Evolutionary conservation across 2,329 filamentous ascomycete species (phyloP).

Genomic region (Paracoccidioides lutzii): DNA sequence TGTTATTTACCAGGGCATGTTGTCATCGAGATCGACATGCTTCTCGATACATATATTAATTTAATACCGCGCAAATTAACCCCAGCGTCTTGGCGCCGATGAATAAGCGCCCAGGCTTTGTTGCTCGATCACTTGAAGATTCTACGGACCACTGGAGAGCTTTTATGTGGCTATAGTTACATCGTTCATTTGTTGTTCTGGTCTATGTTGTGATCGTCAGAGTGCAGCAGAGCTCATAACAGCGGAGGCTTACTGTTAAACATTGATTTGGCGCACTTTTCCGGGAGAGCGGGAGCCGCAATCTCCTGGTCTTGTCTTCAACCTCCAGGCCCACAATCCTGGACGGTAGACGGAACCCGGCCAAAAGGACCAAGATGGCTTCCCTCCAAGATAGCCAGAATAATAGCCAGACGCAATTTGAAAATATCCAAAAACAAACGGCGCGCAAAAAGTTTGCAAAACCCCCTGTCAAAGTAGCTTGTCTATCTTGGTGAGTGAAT

Average conservation of each 20-base stretch:
- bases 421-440: conserved; percentile 18
- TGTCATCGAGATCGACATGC: not conserved
- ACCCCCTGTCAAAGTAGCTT: conserved; percentile 34
- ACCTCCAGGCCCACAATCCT: not conserved
- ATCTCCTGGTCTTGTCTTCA: not conserved
- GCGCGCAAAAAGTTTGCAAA: conserved; percentile 33
- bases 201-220: not conserved
- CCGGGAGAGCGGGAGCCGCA: not conserved
- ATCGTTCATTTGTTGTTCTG: not conserved
- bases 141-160: too few relatives aligned
- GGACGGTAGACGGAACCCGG: not conserved
- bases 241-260: too few relatives aligned
- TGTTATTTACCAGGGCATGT: too few relatives aligned
- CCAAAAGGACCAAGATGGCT: not conserved
- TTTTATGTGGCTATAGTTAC: too few relatives aligned
- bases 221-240: too few relatives aligned
- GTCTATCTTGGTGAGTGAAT: conserved; percentile 28
- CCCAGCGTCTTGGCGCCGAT: not conserved
- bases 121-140: too few relatives aligned
- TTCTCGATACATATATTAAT: too few relatives aligned
- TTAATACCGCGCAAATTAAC: too few relatives aligned
- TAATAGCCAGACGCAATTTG: not conserved
- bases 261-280: not conserved
- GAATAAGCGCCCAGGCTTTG: not conserved
- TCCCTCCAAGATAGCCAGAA: not conserved